Evolutionary conservation across 495 filamentous ascomycete genomes (phyloP).

Genomic region (Aspergillus conjunctus): DNA sequence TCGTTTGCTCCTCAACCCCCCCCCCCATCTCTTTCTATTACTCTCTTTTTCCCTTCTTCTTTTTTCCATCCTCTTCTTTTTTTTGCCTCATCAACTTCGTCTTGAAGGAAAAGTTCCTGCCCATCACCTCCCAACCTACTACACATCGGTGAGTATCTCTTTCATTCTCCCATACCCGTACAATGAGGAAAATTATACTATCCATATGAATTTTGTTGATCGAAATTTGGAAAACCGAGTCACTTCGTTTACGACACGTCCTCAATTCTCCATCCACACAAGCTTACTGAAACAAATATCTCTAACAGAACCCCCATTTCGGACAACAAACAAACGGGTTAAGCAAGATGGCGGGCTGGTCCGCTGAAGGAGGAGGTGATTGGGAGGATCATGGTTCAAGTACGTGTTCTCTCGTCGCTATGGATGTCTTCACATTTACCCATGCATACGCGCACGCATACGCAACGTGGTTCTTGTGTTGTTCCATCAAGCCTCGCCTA

Average conservation of each 20-base stretch:
- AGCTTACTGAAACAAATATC: not conserved
- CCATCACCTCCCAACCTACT: not conserved
- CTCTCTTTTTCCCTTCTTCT: not conserved
- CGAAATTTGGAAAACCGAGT: not conserved
- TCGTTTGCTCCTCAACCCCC: not conserved
- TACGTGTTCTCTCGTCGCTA: constrained; percentile 6
- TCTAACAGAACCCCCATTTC: not conserved
- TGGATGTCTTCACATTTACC: not conserved
- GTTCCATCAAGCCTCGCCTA: not conserved
- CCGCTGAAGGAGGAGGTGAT: not conserved
- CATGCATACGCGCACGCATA: not conserved
- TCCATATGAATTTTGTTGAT: not conserved
- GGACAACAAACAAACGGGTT: not conserved
- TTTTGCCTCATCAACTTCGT: not conserved
- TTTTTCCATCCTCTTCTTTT: not conserved
- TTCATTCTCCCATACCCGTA: not conserved
- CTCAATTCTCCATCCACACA: not conserved
- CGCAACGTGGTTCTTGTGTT: not conserved
- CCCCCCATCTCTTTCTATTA: not conserved
- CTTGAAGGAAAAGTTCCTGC: not conserved
- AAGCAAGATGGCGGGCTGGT: constrained; percentile 5
- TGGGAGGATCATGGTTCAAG: constrained; percentile 12
- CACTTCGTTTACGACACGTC: not conserved
- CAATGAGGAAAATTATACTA: not conserved
- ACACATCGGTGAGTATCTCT: not conserved